Percentiles rank a stretch among this genome's conserved stretches.
These are phyloP conservation scores for Salix brachista DNA, from an alignment of 345 rosid genomes.

Conservation along the genomic window DNA sequence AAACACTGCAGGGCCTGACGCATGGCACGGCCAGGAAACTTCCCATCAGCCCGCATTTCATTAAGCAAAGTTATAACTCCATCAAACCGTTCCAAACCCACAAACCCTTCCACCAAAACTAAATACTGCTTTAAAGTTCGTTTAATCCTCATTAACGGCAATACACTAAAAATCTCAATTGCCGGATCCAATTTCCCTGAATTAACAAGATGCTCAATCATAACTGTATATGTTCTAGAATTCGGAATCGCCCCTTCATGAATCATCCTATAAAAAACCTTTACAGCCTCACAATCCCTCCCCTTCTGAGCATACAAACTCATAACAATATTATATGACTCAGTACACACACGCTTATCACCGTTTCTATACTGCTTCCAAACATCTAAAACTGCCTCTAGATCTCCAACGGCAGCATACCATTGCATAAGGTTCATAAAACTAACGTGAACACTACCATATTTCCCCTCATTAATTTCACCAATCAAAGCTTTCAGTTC, in stretches of 20 bases:
- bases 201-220: conserved; percentile 67
- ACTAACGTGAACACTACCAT: conserved; percentile 42
- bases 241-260: conserved; percentile 73
- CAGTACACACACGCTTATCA: conserved; percentile 49
- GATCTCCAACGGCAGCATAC: conserved; percentile 54
- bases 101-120: conserved; percentile 52
- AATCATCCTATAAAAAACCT: conserved; percentile 47
- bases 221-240: conserved; percentile 73
- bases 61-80: conserved; percentile 51
- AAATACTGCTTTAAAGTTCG: conserved; percentile 64
- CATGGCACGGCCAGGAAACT: conserved; percentile 57
- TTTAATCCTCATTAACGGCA: conserved; percentile 80
- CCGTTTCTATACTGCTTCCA: conserved; percentile 54
- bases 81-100: conserved; percentile 40
- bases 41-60: conserved; percentile 70
- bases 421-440: conserved; percentile 70
- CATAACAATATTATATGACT: conserved; percentile 68
- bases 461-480: conserved; percentile 46
- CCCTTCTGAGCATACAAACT: conserved; percentile 41
- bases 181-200: conserved; percentile 61
- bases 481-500: conserved; percentile 52
- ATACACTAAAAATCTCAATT: conserved; percentile 44
- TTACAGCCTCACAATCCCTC: conserved; percentile 46
- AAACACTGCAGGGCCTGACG: conserved; percentile 45
- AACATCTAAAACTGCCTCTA: conserved; percentile 46